These are phyloP conservation scores for Phytophthora hybrid DNA, from an alignment of 352 stramenopile genomes.

Conservation along the genomic window DNA sequence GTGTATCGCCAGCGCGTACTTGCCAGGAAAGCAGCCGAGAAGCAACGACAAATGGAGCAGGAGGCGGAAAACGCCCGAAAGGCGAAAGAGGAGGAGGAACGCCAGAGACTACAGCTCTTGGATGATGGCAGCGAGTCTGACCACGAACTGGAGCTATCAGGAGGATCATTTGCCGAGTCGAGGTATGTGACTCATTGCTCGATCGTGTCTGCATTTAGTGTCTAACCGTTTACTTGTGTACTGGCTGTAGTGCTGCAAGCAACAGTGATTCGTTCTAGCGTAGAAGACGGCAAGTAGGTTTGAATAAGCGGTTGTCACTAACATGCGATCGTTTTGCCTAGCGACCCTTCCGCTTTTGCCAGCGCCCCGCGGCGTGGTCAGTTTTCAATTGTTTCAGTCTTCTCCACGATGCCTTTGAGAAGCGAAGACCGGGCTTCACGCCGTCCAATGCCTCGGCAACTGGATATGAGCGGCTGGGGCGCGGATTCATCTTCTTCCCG, in stretches of 20 bases:
- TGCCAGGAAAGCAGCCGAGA: slow-evolving; percentile 68
- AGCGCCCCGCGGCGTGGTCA: neutral
- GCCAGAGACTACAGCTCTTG: slow-evolving; percentile 16
- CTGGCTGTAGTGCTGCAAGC: neutral
- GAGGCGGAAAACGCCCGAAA: slow-evolving; percentile 50
- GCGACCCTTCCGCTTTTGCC: slow-evolving; percentile 30
- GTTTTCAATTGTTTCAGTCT: neutral
- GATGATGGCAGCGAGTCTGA: neutral
- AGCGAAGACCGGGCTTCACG: neutral
- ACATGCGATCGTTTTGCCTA: slow-evolving; percentile 28
- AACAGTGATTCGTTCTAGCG: slow-evolving; percentile 28
- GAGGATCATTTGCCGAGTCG: neutral
- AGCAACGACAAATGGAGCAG: slow-evolving; percentile 57
- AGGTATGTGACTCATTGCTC: neutral
- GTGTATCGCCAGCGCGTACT: slow-evolving; percentile 75
- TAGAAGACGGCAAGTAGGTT: slow-evolving; percentile 8
- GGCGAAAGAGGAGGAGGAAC: slow-evolving; percentile 49
- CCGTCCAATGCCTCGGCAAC: neutral
- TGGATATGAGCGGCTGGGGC: slow-evolving; percentile 19
- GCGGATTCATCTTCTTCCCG: neutral
- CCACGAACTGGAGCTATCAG: neutral
- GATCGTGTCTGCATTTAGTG: neutral
- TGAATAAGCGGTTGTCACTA: slow-evolving; percentile 25
- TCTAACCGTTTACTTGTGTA: slow-evolving; percentile 26
- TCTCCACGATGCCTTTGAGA: slow-evolving; percentile 1